A percentile compares a stretch with the other conserved stretches of the same genome.
phyloP scores from a whole-genome alignment of 352 stramenopile genomes.

The Pythium oligandrum region DNA sequence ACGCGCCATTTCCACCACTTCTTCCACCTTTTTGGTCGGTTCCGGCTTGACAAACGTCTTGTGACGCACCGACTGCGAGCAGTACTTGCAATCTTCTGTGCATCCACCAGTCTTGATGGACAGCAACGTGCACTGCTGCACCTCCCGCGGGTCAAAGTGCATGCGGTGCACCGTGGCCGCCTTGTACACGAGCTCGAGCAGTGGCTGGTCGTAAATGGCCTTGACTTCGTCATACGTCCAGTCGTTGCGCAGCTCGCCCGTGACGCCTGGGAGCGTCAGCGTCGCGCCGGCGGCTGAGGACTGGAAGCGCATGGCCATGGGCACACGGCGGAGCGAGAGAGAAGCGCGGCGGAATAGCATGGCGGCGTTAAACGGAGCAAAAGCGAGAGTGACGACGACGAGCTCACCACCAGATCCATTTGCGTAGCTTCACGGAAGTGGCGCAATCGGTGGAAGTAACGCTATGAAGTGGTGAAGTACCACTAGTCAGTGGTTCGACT shows the following conservation, averaged over 20 bases:
- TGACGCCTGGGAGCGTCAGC: constrained; percentile 63
- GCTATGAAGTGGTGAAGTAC: no score
- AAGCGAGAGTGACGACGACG: no score
- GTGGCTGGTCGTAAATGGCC: constrained; percentile 91
- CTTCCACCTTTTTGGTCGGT: constrained; percentile 94
- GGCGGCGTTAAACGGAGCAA: not conserved
- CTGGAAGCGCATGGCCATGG: constrained; percentile 20
- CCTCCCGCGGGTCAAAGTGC: constrained; percentile 96
- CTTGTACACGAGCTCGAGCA: constrained; percentile 97
- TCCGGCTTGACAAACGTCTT: constrained; percentile 99
- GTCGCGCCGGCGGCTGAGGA: constrained; percentile 31
- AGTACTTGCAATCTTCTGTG: constrained; percentile 94
- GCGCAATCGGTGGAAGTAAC: no score
- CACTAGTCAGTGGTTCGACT: no score
- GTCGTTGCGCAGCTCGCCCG: constrained; percentile 69
- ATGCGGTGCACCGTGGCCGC: constrained; percentile 95
- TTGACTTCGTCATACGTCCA: constrained; percentile 96
- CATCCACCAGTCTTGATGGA: constrained; percentile 97
- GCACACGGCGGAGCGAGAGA: constrained; percentile 19
- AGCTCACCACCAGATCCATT: no score
- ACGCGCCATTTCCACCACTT: constrained; percentile 94
- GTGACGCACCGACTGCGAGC: constrained; percentile 94
- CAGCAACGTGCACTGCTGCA: constrained; percentile 97
- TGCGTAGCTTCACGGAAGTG: no score
- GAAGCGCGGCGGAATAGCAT: constrained; percentile 47